Evolutionary conservation across 129 eudicot genomes (phyloP).

Genomic region (Solidago caesia): DNA sequence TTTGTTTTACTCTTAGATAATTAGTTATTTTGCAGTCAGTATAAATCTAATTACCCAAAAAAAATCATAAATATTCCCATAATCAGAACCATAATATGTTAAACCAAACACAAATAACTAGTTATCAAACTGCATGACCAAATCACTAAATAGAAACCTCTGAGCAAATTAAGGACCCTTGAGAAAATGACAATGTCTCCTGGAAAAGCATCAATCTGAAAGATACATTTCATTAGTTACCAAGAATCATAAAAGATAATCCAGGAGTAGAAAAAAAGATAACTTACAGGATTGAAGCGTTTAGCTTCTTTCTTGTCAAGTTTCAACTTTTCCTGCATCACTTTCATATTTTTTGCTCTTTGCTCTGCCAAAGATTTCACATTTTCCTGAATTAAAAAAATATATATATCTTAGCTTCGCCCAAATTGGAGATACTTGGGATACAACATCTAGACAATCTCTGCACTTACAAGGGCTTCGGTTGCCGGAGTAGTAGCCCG

Average conservation of each 20-base stretch:
- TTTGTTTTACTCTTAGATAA: background rate
- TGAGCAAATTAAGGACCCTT: slow-evolving; percentile 88
- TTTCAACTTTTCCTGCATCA: slow-evolving; percentile 78
- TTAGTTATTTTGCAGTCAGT: background rate
- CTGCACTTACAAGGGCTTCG: slow-evolving; percentile 72
- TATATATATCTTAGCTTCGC: slow-evolving; percentile 20
- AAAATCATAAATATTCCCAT: too few species aligned
- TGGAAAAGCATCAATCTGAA: slow-evolving; percentile 98
- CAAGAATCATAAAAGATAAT: slow-evolving; percentile 6
- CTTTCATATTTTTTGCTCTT: slow-evolving; percentile 65
- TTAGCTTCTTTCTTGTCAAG: slow-evolving; percentile 78
- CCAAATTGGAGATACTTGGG: background rate
- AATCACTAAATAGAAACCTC: slow-evolving; percentile 56
- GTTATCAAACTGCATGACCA: too few species aligned
- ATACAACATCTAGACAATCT: background rate
- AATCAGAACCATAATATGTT: background rate
- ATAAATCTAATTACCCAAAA: too few species aligned
- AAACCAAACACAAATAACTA: background rate
- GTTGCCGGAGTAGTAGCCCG: slow-evolving; percentile 79
- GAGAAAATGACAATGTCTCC: slow-evolving; percentile 93
- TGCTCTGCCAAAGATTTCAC: slow-evolving; percentile 67
- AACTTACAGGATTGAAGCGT: slow-evolving; percentile 91
- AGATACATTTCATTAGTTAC: slow-evolving; percentile 28
- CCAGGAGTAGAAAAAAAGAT: background rate
- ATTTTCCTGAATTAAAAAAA: slow-evolving; percentile 53